Conservation (phyloP, 257 asterid genomes). For the Sherardia arvensis region DNA sequence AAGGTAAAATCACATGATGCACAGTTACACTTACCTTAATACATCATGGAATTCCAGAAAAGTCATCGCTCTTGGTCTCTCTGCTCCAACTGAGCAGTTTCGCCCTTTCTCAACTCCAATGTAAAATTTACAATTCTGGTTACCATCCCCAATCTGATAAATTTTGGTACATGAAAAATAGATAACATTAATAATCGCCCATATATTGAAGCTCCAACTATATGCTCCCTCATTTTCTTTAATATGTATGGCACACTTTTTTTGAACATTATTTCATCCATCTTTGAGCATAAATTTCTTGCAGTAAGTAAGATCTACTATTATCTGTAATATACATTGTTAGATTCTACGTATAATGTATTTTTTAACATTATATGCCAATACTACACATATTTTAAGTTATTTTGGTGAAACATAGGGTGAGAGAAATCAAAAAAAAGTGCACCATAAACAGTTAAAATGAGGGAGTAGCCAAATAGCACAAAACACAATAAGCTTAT, state of each 20-base stretch:
- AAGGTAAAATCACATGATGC: neutral
- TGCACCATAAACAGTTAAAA: too few species aligned
- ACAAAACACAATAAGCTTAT: neutral
- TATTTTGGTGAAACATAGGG: too few species aligned
- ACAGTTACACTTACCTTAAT: constrained; percentile 43
- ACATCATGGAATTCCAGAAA: constrained; percentile 74
- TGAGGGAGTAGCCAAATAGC: neutral
- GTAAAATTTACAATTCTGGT: constrained; percentile 34
- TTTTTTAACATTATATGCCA: too few species aligned
- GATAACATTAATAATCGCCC: neutral
- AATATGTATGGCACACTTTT: too few species aligned
- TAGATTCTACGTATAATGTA: too few species aligned
- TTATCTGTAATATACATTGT: too few species aligned
- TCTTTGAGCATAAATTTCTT: too few species aligned
- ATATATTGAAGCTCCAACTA: neutral
- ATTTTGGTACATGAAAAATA: neutral
- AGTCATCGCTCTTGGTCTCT: constrained; percentile 47
- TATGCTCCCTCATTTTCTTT: too few species aligned
- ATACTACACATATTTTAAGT: too few species aligned
- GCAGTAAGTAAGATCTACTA: too few species aligned
- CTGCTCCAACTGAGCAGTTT: constrained; percentile 59
- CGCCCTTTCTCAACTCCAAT: constrained; percentile 71
- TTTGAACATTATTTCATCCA: too few species aligned
- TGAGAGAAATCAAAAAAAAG: too few species aligned
- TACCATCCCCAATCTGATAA: constrained; percentile 59